Conservation (phyloP, 73 alveolate genomes). For the Blepharisma stoltei region DNA sequence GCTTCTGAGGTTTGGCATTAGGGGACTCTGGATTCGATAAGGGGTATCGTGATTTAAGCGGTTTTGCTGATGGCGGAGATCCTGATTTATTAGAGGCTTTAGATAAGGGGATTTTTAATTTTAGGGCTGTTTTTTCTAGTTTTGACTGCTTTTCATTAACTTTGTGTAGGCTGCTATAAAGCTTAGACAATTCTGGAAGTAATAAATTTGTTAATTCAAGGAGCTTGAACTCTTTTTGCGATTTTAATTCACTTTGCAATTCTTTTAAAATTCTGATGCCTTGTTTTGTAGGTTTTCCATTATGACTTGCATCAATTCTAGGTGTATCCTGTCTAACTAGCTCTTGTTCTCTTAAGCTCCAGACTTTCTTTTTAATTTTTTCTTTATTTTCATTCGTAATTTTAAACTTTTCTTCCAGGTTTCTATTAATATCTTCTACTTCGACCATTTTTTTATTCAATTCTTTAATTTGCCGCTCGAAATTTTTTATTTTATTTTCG, state of each 20-base stretch:
- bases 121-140: no score
- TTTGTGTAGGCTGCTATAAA: no score
- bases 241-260: no score
- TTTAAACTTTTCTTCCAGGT: neutral
- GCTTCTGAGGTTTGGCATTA: neutral
- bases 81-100: neutral
- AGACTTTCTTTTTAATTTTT: neutral
- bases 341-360: neutral
- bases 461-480: neutral
- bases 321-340: neutral
- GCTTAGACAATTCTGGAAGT: no score
- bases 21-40: neutral
- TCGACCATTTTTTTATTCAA: neutral
- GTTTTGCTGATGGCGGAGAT: neutral
- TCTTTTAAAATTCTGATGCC: no score
- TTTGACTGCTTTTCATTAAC: no score
- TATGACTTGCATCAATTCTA: neutral
- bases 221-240: no score
- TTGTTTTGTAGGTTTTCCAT: neutral
- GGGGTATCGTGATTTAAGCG: neutral
- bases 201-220: no score
- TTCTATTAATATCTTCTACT: neutral
- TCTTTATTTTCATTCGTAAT: neutral
- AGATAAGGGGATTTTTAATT: neutral
- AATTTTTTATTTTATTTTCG: neutral